These are phyloP conservation scores for Elsinoe arachidis DNA, from an alignment of 2,329 filamentous ascomycete species.

Conservation along the genomic window DNA sequence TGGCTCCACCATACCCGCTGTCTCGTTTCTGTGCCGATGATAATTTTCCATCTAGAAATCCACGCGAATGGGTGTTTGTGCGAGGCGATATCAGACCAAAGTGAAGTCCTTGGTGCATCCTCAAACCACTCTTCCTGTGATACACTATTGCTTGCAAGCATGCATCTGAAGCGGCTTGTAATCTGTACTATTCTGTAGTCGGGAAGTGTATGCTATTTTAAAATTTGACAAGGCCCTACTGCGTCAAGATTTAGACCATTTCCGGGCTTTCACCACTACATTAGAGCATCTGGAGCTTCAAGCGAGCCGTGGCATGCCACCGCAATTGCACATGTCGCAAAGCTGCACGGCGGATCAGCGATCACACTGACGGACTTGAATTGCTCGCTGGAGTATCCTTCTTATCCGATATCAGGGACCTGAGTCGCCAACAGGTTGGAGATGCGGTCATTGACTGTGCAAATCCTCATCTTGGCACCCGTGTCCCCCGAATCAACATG, in stretches of 20 bases:
- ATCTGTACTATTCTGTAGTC: neutral
- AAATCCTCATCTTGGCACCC: neutral
- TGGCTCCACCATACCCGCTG: neutral
- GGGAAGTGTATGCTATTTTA: neutral
- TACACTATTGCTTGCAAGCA: neutral
- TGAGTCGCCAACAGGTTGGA: neutral
- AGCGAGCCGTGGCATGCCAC: too few relatives aligned
- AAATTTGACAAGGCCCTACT: neutral
- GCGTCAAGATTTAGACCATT: neutral
- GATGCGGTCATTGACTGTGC: neutral
- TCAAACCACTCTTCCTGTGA: neutral
- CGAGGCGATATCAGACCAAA: too few relatives aligned
- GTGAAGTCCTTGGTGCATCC: too few relatives aligned
- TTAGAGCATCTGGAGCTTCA: neutral
- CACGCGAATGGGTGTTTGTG: neutral
- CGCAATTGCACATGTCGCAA: too few relatives aligned
- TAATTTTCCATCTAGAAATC: neutral
- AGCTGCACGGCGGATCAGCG: too few relatives aligned
- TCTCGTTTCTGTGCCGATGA: constrained; percentile 4
- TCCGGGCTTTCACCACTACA: neutral
- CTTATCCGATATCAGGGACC: neutral
- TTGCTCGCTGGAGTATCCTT: neutral
- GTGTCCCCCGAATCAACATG: neutral
- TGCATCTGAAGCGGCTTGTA: neutral
- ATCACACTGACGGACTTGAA: neutral